Percentiles rank a stretch among this genome's conserved stretches.
These are phyloP conservation scores for Mortierella sp. DNA, from an alignment of 371 early-diverging fungal species.

Conservation along the genomic window DNA sequence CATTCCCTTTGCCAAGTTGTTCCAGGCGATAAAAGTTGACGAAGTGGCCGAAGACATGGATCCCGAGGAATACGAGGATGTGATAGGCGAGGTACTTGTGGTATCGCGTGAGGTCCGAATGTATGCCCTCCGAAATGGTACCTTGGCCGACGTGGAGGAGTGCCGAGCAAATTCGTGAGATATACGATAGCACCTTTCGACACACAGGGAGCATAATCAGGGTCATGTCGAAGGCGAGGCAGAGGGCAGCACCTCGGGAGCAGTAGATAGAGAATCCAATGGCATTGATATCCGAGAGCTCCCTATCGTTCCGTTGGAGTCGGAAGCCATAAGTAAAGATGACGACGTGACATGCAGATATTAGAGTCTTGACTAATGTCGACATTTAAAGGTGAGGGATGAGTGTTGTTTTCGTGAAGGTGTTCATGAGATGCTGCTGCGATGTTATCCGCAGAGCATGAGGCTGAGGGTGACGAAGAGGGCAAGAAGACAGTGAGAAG, in stretches of 20 bases:
- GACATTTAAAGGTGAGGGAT: slow-evolving; percentile 21
- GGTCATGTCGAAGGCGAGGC: slow-evolving; percentile 64
- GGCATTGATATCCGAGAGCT: slow-evolving; percentile 58
- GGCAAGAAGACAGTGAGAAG: too few relatives aligned
- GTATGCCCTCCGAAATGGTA: slow-evolving; percentile 46
- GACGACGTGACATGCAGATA: slow-evolving; percentile 48
- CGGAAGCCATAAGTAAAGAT: slow-evolving; percentile 59
- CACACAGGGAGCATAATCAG: slow-evolving; percentile 84
- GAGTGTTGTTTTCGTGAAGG: neutral
- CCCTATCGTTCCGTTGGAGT: slow-evolving; percentile 57
- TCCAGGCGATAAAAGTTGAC: slow-evolving; percentile 62
- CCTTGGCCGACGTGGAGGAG: slow-evolving; percentile 73
- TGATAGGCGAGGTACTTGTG: slow-evolving; percentile 74
- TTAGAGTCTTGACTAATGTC: slow-evolving; percentile 11
- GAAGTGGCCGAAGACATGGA: slow-evolving; percentile 72
- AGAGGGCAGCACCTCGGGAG: slow-evolving; percentile 67
- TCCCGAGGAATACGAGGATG: slow-evolving; percentile 64
- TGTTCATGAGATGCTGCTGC: neutral
- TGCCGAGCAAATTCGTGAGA: slow-evolving; percentile 60
- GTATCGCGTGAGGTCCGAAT: slow-evolving; percentile 59
- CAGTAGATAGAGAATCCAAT: slow-evolving; percentile 59
- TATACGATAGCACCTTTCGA: slow-evolving; percentile 77
- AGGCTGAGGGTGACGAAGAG: too few relatives aligned
- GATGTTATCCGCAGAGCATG: too few relatives aligned
- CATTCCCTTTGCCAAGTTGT: slow-evolving; percentile 33